A percentile compares a stretch with the other conserved stretches of the same genome.
These are phyloP conservation scores for Candida tallmaniae DNA, from an alignment of 805 yeast species.

Conservation along the genomic window DNA sequence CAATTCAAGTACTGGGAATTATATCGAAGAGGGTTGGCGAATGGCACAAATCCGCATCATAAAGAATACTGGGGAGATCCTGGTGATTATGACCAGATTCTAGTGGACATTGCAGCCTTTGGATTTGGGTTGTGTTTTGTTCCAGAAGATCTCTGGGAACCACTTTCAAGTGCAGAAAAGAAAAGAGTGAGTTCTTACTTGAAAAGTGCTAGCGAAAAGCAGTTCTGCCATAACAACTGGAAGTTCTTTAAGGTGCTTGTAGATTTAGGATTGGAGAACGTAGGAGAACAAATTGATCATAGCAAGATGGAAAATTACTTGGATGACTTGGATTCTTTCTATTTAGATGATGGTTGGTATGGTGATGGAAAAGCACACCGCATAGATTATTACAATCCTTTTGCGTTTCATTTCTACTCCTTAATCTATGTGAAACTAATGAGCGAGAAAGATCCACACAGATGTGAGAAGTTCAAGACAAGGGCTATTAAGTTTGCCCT, in stretches of 20 bases:
- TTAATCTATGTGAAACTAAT: constrained; percentile 14
- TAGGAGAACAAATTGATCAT: constrained; percentile 14
- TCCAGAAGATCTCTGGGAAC: constrained; percentile 23
- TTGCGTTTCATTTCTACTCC: constrained; percentile 26
- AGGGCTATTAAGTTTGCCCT: constrained; percentile 19
- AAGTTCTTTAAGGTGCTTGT: constrained; percentile 23
- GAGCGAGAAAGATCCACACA: constrained; percentile 12
- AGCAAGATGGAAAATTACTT: constrained; percentile 12
- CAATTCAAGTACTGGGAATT: constrained; percentile 18
- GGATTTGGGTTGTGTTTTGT: constrained; percentile 19
- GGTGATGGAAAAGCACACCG: constrained; percentile 19
- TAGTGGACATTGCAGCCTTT: constrained; percentile 26
- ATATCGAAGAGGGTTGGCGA: constrained; percentile 18
- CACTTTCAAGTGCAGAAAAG: constrained; percentile 15
- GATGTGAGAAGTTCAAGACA: constrained; percentile 11
- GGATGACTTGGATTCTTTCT: constrained; percentile 16
- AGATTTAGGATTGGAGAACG: constrained; percentile 19
- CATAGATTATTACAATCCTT: constrained; percentile 25
- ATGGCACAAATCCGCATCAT: constrained; percentile 22
- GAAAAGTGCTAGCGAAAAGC: constrained; percentile 12
- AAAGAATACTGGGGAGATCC: constrained; percentile 23
- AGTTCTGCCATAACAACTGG: constrained; percentile 20
- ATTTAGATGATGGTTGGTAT: constrained; percentile 26
- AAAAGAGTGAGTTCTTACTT: constrained; percentile 15
- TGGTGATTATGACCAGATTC: constrained; percentile 17